Evolutionary conservation across 2,329 filamentous ascomycete genomes (phyloP).

Genomic region (Botryosphaeria dothidea): DNA sequence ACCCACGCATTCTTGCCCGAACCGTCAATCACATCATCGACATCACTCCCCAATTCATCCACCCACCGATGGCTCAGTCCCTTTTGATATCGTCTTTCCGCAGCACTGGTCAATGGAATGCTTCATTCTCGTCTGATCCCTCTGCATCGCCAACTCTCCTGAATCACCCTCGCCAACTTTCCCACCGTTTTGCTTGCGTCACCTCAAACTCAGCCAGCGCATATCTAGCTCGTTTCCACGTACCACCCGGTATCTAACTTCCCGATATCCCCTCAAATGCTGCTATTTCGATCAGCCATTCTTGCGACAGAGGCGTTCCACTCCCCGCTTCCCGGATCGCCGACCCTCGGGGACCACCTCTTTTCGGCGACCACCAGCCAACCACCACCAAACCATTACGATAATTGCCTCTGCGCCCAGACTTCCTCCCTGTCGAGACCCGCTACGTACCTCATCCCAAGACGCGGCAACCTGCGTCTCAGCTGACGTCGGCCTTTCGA

Average conservation of each 20-base stretch:
- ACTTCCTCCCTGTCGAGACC: background rate
- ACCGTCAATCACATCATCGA: background rate
- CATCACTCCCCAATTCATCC: background rate
- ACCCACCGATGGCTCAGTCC: no score
- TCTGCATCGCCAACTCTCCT: background rate
- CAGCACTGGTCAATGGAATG: background rate
- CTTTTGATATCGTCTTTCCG: background rate
- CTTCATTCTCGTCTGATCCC: background rate
- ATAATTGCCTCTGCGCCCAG: background rate
- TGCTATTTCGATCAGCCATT: background rate
- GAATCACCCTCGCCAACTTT: background rate
- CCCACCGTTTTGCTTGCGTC: background rate
- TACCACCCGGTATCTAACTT: background rate
- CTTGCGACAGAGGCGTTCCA: background rate
- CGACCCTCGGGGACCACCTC: conserved; percentile 4
- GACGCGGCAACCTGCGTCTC: background rate
- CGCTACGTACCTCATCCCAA: background rate
- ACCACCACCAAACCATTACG: conserved; percentile 2
- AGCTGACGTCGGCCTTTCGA: conserved; percentile 7
- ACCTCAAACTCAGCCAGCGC: background rate
- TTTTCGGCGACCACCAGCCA: conserved; percentile 4
- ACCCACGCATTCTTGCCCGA: background rate
- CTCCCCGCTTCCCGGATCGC: background rate
- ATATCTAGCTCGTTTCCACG: background rate
- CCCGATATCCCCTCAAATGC: background rate